Percentiles rank a stretch among this genome's conserved stretches.
phyloP scores from a whole-genome alignment of 2,329 filamentous ascomycete genomes.

The Thielaviopsis populi region DNA sequence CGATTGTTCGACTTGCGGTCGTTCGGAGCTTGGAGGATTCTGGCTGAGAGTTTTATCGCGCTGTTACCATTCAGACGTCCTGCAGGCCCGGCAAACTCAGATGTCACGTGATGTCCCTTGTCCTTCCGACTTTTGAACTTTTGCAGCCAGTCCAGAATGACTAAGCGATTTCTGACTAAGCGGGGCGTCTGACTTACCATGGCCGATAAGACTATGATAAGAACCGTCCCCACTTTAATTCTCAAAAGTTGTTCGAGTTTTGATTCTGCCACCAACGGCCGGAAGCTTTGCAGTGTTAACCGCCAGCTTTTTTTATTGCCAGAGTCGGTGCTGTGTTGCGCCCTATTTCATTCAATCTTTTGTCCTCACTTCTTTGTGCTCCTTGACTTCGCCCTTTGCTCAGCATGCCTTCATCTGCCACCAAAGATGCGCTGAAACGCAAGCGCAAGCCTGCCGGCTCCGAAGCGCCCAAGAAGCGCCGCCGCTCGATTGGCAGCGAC shows the following conservation, averaged over 20 bases:
- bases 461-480: constrained; percentile 36
- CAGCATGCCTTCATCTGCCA: constrained; percentile 14
- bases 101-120: constrained; percentile 25
- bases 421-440: constrained; percentile 31
- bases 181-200: no score
- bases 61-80: constrained; percentile 19
- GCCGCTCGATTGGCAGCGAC: constrained; percentile 34
- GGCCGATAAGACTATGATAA: constrained; percentile 3
- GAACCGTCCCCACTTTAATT: constrained; percentile 19
- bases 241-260: constrained; percentile 17
- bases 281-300: not conserved
- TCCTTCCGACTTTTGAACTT: constrained; percentile 13
- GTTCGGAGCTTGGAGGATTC: constrained; percentile 30
- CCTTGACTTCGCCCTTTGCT: not conserved
- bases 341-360: not conserved
- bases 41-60: constrained; percentile 34
- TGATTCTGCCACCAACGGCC: not conserved
- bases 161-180: not conserved
- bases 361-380: not conserved
- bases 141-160: not conserved
- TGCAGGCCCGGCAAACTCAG: constrained; percentile 24
- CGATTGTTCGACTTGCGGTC: constrained; percentile 26
- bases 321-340: not conserved
- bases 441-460: constrained; percentile 31
- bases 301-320: not conserved